Evolutionary conservation across 2,329 filamentous ascomycete species (phyloP), one percentile per base, ranked within the genome.

Genomic region (Hortaea sp.): DNA sequence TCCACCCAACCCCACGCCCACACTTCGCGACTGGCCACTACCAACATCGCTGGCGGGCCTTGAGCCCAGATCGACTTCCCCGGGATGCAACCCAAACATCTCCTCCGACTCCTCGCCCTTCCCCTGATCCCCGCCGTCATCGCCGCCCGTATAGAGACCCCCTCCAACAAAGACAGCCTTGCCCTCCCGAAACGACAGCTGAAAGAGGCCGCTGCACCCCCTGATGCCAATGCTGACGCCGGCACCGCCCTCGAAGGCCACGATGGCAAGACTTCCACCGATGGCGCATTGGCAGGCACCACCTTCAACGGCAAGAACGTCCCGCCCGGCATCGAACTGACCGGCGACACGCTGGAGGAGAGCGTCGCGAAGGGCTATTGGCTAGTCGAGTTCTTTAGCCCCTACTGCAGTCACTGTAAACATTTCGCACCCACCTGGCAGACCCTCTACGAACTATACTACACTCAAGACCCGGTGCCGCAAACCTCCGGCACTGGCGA

Each of bases 401-500:
- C 72, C 9, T 66, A 66, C 51, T 75, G 72, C 66, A 75, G 75
- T 41, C 88, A 95, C 66, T 95, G 89, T 70, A 76, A 76, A 63
- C 72, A 76, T 42, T 85, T 88, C 60, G 88, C 86, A 44, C 92
- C 92, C 6, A 82, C 79, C 43, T 95, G 81, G 74, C 88, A 97
- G 68, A 95, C 89, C 5, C 67, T 90, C 10, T 95, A 97, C 73
- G 92, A 98, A 69, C 95, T 82, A 67, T 98, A 95, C 71, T 81
- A 87, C 70, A 95, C 89, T 34, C 92, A 87, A 34, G 82, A 88
- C 58, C 83, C 84, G 11, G 69, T 82, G 42, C 67, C 73, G 50
- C 66, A 71, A 43, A 67, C 72, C 42, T 66, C 74, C 20, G 66
- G 70, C 7, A 71, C 69, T 39, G 57, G 57, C 20, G 50, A 57